Conservation (phyloP, 805 yeast genomes). For the Ogataea minuta region DNA sequence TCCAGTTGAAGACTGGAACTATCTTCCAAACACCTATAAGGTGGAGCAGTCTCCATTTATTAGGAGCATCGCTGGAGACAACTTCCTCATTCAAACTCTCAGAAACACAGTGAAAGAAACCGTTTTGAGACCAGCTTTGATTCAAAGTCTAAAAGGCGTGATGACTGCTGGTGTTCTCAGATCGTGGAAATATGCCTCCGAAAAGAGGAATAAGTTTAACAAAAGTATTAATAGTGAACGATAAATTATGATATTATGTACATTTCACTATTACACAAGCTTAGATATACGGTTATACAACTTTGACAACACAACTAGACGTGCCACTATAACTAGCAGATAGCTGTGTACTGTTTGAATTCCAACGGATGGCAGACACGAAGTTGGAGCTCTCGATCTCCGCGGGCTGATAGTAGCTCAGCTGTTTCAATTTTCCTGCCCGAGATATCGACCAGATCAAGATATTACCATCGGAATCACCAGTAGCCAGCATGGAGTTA, state of each 20-base stretch:
- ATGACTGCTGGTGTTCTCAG: conserved; percentile 81
- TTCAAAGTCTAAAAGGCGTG: conserved; percentile 80
- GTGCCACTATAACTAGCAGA: conserved; percentile 28
- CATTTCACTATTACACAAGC: conserved; percentile 9
- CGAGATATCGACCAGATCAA: conserved; percentile 47
- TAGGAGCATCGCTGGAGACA: conserved; percentile 42
- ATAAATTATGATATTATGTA: conserved; percentile 9
- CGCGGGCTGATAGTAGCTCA: conserved; percentile 29
- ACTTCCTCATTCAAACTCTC: conserved; percentile 34
- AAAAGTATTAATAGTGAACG: conserved; percentile 7
- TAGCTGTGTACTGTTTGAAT: conserved; percentile 22
- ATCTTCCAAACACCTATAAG: conserved; percentile 25
- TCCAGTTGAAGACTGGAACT: conserved; percentile 36
- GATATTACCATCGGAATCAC: conserved; percentile 62
- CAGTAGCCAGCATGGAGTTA: conserved; percentile 52
- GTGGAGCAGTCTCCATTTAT: conserved; percentile 36
- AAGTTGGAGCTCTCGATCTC: conserved; percentile 13
- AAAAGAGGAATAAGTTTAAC: conserved; percentile 49
- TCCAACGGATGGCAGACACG: conserved; percentile 28
- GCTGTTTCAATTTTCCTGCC: conserved; percentile 12
- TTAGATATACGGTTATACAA: conserved; percentile 8
- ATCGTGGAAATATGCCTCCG: conserved; percentile 71
- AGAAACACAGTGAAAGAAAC: conserved; percentile 47
- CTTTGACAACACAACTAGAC: conserved; percentile 27
- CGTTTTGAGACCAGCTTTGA: conserved; percentile 64